Evolutionary conservation across 306 rosid genomes (phyloP), one percentile per base, ranked within the genome.

Genomic region (Vigna trinervia): DNA sequence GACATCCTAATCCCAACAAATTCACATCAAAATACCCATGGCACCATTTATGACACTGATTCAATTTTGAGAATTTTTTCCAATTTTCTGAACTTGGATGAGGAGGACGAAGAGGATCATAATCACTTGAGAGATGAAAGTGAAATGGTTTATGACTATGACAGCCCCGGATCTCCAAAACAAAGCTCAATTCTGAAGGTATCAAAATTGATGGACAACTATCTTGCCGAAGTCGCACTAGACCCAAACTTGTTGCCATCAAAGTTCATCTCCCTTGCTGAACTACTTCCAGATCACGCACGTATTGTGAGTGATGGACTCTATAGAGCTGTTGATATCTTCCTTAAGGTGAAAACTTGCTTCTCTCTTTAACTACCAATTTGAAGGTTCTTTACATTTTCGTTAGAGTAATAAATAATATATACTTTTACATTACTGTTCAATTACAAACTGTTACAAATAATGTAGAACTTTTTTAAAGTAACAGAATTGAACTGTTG

Each of bases 271-370:
- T 86, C 89, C 43, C 87, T 96, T 2, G 88, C 97, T 8, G 99
- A 96, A 60, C 83, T 92, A 32, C 98, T 96, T 73, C 99, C 98
- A 6, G 98, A 96, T 82, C 99, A 96, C 60, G 99, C 99, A 6
- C 89, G 99, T 12, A 66, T 86, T 23, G 84, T 88, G 12, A 93
- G 99, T 20, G 99, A 92, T 85, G 99, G 96, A 56, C 85, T 92
- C 68, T 96, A 96, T 51, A 81, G 98, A 86, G 93, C 98, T 36
- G 94, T 78, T 39, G 99, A 96, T 70, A 92, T 96, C 88, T 96
- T 91, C 86, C 98, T 96, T 17, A 92, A 96, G 90, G 99, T 96
- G 20, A 87, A 82, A 56, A 61, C 5, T 47, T 71, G 46, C 38
- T 52, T 81, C 73, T 80, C 45, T 45, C 34, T 26, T 61, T 57